Evolutionary conservation across 1,139 yeast species (phyloP).

Genomic region (Petasospora fabianii): DNA sequence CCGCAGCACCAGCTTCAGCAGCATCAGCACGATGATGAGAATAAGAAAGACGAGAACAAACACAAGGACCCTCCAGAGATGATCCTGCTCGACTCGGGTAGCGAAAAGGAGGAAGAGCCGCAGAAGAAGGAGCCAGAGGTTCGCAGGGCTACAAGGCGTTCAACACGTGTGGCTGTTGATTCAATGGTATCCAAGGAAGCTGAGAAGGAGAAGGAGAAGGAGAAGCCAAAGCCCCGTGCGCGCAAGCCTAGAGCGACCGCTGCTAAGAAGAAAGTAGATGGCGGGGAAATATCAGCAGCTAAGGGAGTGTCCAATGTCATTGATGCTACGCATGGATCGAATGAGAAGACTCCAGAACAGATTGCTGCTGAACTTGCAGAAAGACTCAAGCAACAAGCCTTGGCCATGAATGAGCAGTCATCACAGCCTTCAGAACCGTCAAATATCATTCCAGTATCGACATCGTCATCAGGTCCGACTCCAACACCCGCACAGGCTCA

Average conservation of each 20-base stretch:
- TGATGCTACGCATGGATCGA: neutral
- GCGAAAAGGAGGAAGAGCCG: slow-evolving; percentile 1
- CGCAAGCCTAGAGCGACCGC: slow-evolving; percentile 6
- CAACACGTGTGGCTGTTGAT: slow-evolving; percentile 8
- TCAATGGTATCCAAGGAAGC: slow-evolving; percentile 6
- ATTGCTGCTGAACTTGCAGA: neutral
- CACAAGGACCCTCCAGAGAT: neutral
- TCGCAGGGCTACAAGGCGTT: slow-evolving; percentile 4
- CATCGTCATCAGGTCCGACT: neutral
- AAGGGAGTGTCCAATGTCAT: neutral
- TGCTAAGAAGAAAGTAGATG: slow-evolving; percentile 4
- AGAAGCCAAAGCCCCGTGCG: slow-evolving; percentile 2
- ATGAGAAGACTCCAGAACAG: neutral
- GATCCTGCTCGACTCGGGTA: neutral
- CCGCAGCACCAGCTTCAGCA: neutral
- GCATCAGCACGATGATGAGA: neutral
- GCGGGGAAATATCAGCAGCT: neutral
- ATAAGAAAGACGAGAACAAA: neutral
- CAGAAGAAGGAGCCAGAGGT: slow-evolving; percentile 5
- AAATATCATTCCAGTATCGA: neutral
- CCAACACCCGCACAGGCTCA: neutral
- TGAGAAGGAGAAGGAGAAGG: neutral
- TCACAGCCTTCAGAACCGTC: neutral
- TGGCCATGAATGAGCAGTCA: too few species aligned
- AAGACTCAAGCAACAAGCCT: neutral